Percentiles rank a stretch among this genome's conserved stretches.
These are phyloP conservation scores for Salvia miltiorrhiza DNA, from an alignment of 257 asterid genomes.

Conservation along the genomic window DNA sequence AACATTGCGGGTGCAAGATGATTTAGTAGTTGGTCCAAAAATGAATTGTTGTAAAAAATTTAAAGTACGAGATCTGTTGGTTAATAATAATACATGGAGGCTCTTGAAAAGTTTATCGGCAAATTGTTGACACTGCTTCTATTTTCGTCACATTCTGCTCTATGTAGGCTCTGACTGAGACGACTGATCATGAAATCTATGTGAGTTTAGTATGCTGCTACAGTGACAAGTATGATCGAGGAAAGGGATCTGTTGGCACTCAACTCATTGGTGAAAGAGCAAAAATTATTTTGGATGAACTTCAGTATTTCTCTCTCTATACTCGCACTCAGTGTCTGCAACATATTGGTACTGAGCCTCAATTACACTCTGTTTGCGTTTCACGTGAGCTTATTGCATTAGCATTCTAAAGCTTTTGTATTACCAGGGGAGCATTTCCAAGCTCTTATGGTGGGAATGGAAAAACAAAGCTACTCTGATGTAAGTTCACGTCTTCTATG, in stretches of 20 bases:
- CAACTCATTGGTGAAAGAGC: slow-evolving; percentile 94
- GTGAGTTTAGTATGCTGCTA: slow-evolving; percentile 78
- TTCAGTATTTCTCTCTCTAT: slow-evolving; percentile 59
- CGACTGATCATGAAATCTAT: slow-evolving; percentile 85
- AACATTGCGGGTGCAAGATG: neutral
- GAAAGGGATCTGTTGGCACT: slow-evolving; percentile 89
- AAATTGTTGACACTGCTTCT: slow-evolving; percentile 16
- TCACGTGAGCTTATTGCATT: slow-evolving; percentile 17
- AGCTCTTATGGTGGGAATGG: slow-evolving; percentile 70
- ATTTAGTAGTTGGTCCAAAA: neutral
- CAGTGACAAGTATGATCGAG: slow-evolving; percentile 61
- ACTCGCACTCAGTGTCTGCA: slow-evolving; percentile 77
- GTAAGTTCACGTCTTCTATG: slow-evolving; percentile 51
- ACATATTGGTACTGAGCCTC: slow-evolving; percentile 64
- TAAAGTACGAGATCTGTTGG: neutral
- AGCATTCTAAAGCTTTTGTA: slow-evolving; percentile 23
- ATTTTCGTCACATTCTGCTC: slow-evolving; percentile 18
- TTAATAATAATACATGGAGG: neutral
- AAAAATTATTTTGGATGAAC: slow-evolving; percentile 82
- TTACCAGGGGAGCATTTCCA: slow-evolving; percentile 80
- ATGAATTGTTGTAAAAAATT: neutral
- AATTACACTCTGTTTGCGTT: slow-evolving; percentile 6
- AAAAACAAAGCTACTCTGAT: slow-evolving; percentile 46
- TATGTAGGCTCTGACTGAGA: slow-evolving; percentile 70
- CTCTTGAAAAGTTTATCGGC: slow-evolving; percentile 6